Evolutionary conservation across 129 eudicot genomes (phyloP), one percentile per base, ranked within the genome.

Genomic region (Flaveria linearis): DNA sequence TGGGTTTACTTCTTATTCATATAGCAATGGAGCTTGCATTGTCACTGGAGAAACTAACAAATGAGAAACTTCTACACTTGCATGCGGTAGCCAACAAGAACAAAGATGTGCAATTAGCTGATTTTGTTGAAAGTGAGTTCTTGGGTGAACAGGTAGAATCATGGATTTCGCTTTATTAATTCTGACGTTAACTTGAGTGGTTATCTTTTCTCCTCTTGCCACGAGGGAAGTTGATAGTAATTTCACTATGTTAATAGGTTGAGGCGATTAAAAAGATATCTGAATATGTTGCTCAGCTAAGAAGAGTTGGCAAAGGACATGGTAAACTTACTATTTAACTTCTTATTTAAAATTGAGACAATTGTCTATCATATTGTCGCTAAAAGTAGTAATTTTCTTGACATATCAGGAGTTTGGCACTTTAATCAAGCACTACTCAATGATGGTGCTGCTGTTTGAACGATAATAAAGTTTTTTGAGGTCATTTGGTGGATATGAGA

Each of bases 291-390:
- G 98, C 98, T 61, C 98, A 94, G 84, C 82, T 94, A 72, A 85
- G 98, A 77, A 86, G 98, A 82, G 86, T 94, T 42, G 97, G 98
- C 83, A 91, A 94, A 85, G 98, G 98, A 81, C 98, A 94, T 80
- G 98, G 98, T 94, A 90, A 23, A 39, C 36, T 49, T 61, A 55
- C 14, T 63, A 15, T 20, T 5, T 1, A 57, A 13, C 12, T 53
- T 71, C n/a, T n/a, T 20, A 3, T 42, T 68, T 75, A 45, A 16
- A 57, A 11, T 18, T n/a, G 9, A 55, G 58, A n/a, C 65, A 12
- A 10, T 76, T 41, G 13, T 71, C 50, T 23, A 36, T 69, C 47
- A 7, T 58, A 60, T 51, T 64, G 68, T 74, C 1, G 69, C 76
- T 77, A 50, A 74, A 22, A 49, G 39, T 69, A 9, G 14, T 36